These are phyloP conservation scores for Microcera coccophila DNA, from an alignment of 2,329 filamentous ascomycete species.

Conservation along the genomic window DNA sequence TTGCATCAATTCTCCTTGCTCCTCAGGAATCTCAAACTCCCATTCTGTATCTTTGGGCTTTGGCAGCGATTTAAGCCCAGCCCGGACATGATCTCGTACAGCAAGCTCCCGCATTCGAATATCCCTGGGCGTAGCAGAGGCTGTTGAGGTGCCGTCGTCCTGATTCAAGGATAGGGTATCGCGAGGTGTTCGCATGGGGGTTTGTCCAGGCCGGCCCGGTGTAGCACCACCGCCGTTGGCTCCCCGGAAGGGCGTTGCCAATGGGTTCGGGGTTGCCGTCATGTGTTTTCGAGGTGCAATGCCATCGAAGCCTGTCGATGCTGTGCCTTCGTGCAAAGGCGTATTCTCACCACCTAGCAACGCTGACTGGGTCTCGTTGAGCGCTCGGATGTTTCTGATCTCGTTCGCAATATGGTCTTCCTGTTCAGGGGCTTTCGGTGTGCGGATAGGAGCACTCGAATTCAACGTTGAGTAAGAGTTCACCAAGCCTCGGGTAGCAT, in stretches of 20 bases:
- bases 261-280: slow-evolving; percentile 87
- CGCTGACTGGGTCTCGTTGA: slow-evolving; percentile 92
- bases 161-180: slow-evolving; percentile 83
- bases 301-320: slow-evolving; percentile 84
- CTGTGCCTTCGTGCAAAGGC: slow-evolving; percentile 73
- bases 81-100: slow-evolving; percentile 63
- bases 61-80: slow-evolving; percentile 75
- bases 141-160: slow-evolving; percentile 62
- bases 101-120: slow-evolving; percentile 67
- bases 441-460: slow-evolving; percentile 81
- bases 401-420: slow-evolving; percentile 97
- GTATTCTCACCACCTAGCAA: slow-evolving; percentile 92
- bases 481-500: slow-evolving; percentile 78
- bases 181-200: slow-evolving; percentile 81
- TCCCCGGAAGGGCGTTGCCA: slow-evolving; percentile 80
- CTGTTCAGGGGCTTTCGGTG: slow-evolving; percentile 83
- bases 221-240: slow-evolving; percentile 64
- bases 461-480: slow-evolving; percentile 83
- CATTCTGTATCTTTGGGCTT: slow-evolving; percentile 92
- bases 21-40: slow-evolving; percentile 88
- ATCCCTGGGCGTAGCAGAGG: slow-evolving; percentile 73
- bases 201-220: slow-evolving; percentile 66
- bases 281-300: slow-evolving; percentile 75
- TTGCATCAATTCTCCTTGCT: slow-evolving; percentile 59
- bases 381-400: slow-evolving; percentile 84